phyloP scores from a whole-genome alignment of 2,329 filamentous ascomycete genomes.

The Teratosphaeria gauchensis region DNA sequence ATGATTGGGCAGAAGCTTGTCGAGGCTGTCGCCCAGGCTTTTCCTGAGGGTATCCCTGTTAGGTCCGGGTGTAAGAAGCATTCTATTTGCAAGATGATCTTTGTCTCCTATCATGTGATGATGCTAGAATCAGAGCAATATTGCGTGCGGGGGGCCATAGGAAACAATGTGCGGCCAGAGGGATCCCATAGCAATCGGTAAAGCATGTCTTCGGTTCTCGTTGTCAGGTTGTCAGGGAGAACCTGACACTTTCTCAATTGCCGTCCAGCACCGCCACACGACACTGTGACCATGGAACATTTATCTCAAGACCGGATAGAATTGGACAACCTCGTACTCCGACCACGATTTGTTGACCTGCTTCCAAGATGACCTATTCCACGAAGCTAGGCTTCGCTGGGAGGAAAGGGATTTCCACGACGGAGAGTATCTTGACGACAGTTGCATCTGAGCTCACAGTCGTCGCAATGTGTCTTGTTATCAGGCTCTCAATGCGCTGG shows the following conservation, averaged over 20 bases:
- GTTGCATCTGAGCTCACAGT: neutral
- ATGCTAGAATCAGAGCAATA: neutral
- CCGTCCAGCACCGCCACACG: neutral
- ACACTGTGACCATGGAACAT: neutral
- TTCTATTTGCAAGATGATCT: neutral
- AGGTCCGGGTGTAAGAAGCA: neutral
- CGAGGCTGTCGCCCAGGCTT: neutral
- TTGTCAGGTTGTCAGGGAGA: neutral
- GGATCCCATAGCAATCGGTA: neutral
- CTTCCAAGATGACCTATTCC: neutral
- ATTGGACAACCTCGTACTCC: neutral
- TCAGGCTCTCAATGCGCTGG: slow-evolving; percentile 1
- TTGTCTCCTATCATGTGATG: neutral
- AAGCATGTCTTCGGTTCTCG: neutral
- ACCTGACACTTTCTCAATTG: neutral
- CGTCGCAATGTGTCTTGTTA: neutral
- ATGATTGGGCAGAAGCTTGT: neutral
- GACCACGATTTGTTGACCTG: neutral
- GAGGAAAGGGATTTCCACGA: neutral
- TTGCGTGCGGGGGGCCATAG: neutral
- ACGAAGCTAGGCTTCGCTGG: neutral
- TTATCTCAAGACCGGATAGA: neutral
- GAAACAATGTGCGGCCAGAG: neutral
- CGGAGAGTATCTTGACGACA: neutral
- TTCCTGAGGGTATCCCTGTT: neutral